phyloP scores from a whole-genome alignment of 495 filamentous ascomycete genomes.

The Bryoglossum gracile region DNA sequence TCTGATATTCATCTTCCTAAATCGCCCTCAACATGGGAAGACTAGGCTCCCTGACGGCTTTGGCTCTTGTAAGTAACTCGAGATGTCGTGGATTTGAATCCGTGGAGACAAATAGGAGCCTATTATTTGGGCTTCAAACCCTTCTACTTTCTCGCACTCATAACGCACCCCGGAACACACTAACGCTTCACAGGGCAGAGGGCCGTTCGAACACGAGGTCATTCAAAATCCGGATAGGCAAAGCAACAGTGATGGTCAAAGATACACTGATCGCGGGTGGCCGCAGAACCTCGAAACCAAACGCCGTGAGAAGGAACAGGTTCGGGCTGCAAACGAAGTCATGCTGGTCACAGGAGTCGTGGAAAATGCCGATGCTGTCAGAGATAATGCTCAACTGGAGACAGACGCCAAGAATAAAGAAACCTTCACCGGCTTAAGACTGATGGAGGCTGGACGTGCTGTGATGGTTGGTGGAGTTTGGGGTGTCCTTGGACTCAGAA shows the following conservation, averaged over 20 bases:
- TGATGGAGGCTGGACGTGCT: constrained; percentile 31
- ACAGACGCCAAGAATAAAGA: constrained; percentile 15
- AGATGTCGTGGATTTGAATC: too few relatives aligned
- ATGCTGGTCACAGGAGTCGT: constrained; percentile 45
- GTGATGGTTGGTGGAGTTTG: constrained; percentile 39
- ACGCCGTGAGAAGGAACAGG: constrained; percentile 40
- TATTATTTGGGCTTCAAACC: too few relatives aligned
- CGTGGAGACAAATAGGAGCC: too few relatives aligned
- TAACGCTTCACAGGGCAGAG: constrained; percentile 49
- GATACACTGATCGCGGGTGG: constrained; percentile 64
- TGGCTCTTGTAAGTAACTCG: constrained; percentile 37
- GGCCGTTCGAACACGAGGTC: constrained; percentile 59
- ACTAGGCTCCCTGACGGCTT: constrained; percentile 42
- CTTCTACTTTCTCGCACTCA: too few relatives aligned
- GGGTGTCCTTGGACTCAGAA: constrained; percentile 45
- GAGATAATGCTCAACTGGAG: constrained; percentile 2
- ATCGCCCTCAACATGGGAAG: constrained; percentile 34
- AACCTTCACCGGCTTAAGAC: constrained; percentile 30
- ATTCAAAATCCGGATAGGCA: constrained; percentile 22
- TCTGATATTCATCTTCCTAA: neutral
- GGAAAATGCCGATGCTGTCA: constrained; percentile 17
- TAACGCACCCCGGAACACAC: too few relatives aligned
- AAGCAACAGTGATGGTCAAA: constrained; percentile 43
- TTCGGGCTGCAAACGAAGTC: constrained; percentile 50
- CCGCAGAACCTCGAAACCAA: constrained; percentile 54